These are phyloP conservation scores for Neolecta irregularis DNA, from an alignment of 1,139 yeast genomes.

Conservation along the genomic window DNA sequence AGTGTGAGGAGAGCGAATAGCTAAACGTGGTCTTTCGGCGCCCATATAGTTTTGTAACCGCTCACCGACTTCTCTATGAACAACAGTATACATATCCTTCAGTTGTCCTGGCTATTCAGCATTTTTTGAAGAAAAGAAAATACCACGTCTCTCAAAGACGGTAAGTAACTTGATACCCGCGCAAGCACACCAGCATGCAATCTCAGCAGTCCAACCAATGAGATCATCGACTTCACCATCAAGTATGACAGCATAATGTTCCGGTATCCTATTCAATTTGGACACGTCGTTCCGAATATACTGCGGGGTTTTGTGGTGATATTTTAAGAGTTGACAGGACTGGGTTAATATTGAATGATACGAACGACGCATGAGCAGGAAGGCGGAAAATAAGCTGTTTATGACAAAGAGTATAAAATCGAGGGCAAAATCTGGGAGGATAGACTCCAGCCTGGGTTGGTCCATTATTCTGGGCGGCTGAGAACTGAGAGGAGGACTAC, in stretches of 20 bases:
- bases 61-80: slow-evolving; percentile 43
- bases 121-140: not conserved
- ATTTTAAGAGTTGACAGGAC: no score
- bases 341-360: no score
- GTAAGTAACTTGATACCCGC: slow-evolving; percentile 62
- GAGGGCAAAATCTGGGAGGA: no score
- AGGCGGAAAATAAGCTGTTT: no score
- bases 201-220: slow-evolving; percentile 57
- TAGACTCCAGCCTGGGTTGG: no score
- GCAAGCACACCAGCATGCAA: slow-evolving; percentile 75
- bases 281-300: slow-evolving; percentile 71
- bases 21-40: slow-evolving; percentile 24
- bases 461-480: no score
- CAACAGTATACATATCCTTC: slow-evolving; percentile 31
- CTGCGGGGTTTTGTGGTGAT: slow-evolving; percentile 19
- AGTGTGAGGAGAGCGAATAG: slow-evolving; percentile 1
- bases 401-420: no score
- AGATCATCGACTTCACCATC: slow-evolving; percentile 80
- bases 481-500: no score
- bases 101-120: slow-evolving; percentile 13
- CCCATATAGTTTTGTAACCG: slow-evolving; percentile 67
- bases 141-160: slow-evolving; percentile 69
- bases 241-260: slow-evolving; percentile 55
- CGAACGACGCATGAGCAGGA: no score
- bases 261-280: slow-evolving; percentile 60